Conservation (phyloP, 179 eudicot species). For the Dionaea muscipula region DNA sequence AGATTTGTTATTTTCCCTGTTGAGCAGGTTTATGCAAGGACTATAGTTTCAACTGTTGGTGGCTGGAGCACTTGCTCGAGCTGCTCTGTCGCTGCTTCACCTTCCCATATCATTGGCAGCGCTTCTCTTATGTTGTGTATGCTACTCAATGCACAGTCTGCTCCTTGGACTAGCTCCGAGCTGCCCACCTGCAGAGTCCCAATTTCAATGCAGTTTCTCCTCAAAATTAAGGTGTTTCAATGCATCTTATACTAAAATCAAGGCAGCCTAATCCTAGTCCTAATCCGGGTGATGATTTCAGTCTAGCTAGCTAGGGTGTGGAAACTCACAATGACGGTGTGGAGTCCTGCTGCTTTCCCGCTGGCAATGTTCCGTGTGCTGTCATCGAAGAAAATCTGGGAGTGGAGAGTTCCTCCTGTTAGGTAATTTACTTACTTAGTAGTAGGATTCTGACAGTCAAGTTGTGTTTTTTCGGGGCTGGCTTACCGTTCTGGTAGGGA, state of each 20-base stretch:
- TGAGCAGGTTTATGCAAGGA: slow-evolving; percentile 13
- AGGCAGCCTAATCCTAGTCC: too few relatives aligned
- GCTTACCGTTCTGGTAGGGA: slow-evolving; percentile 64
- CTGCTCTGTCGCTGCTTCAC: slow-evolving; percentile 20
- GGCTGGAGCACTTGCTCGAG: slow-evolving; percentile 23
- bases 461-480: neutral
- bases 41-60: slow-evolving; percentile 24
- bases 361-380: slow-evolving; percentile 76
- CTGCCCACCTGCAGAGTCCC: slow-evolving; percentile 61
- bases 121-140: slow-evolving; percentile 89
- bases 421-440: too few relatives aligned
- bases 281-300: neutral
- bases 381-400: slow-evolving; percentile 84
- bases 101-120: slow-evolving; percentile 73
- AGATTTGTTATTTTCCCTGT: too few relatives aligned
- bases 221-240: too few relatives aligned
- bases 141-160: slow-evolving; percentile 71
- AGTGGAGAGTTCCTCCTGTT: neutral
- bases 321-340: slow-evolving; percentile 69
- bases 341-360: slow-evolving; percentile 73
- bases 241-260: too few relatives aligned
- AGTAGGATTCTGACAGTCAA: neutral
- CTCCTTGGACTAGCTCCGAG: slow-evolving; percentile 52
- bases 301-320: neutral
- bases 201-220: neutral